phyloP scores from a whole-genome alignment of 139 green algal species.

The Tetradesmus obliquus region DNA sequence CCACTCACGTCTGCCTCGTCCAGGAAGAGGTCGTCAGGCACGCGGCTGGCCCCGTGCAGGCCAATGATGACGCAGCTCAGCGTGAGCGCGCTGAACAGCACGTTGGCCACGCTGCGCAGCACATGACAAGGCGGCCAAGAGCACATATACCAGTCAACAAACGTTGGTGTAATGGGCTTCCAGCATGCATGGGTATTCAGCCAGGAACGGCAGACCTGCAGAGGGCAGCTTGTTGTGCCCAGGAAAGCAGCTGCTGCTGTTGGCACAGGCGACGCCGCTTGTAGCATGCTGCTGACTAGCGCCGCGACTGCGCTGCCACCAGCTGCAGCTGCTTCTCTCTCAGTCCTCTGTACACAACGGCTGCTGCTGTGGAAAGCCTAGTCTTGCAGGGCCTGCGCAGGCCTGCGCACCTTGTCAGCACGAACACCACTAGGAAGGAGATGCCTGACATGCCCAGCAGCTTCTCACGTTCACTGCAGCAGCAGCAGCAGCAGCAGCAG shows the following conservation, averaged over 20 bases:
- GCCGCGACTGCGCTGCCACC: neutral
- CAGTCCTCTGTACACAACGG: neutral
- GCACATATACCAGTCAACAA: neutral
- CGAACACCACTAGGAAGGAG: slow-evolving; percentile 90
- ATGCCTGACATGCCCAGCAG: slow-evolving; percentile 81
- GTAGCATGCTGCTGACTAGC: neutral
- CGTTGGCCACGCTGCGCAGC: slow-evolving; percentile 77
- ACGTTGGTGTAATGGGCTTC: neutral
- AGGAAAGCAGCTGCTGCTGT: no score
- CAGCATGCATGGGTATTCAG: neutral
- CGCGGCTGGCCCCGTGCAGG: slow-evolving; percentile 77
- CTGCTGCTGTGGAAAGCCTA: neutral
- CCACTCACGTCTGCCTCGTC: slow-evolving; percentile 68
- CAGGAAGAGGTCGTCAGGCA: slow-evolving; percentile 91
- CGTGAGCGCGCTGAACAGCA: slow-evolving; percentile 88
- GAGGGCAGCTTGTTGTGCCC: neutral
- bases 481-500: slow-evolving; percentile 12
- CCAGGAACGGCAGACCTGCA: neutral
- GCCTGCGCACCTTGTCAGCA: slow-evolving; percentile 82
- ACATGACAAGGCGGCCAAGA: neutral
- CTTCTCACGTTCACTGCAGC: slow-evolving; percentile 87
- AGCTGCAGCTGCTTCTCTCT: neutral
- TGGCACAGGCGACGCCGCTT: no score
- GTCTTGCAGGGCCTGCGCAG: no score
- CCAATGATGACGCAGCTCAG: slow-evolving; percentile 76